Percentiles rank a stretch among this genome's conserved stretches.
phyloP scores from a whole-genome alignment of 2,329 filamentous ascomycete species.

The Scopulariopsis brevicaulis region DNA sequence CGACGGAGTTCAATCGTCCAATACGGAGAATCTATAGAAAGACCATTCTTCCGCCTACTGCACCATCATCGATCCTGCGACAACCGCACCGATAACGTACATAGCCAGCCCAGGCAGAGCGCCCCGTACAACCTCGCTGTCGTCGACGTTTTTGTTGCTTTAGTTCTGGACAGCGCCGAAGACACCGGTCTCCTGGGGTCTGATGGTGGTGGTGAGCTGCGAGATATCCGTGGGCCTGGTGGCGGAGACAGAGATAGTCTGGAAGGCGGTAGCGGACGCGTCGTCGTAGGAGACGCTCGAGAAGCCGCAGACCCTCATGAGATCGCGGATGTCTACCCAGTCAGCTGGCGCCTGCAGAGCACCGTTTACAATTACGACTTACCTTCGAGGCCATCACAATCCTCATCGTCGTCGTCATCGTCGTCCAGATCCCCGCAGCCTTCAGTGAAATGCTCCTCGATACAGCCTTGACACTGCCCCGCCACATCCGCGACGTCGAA shows the following conservation, averaged over 20 bases:
- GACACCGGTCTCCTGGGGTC: neutral
- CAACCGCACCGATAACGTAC: neutral
- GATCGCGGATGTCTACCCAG: slow-evolving; percentile 10
- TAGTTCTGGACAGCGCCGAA: neutral
- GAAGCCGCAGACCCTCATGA: slow-evolving; percentile 11
- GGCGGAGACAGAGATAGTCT: slow-evolving; percentile 7
- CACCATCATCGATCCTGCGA: slow-evolving; percentile 23
- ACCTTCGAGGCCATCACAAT: slow-evolving; percentile 9
- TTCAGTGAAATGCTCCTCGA: slow-evolving; percentile 7
- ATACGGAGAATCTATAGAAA: no score
- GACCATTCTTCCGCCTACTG: slow-evolving; percentile 5
- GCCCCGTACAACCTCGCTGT: neutral
- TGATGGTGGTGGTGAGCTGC: slow-evolving; percentile 10
- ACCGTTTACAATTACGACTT: neutral
- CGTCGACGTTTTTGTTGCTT: slow-evolving; percentile 5
- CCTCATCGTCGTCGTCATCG: neutral
- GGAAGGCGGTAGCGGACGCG: slow-evolving; percentile 2
- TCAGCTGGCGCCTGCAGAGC: neutral
- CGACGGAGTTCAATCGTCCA: no score
- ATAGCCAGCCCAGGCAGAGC: neutral
- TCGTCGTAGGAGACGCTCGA: slow-evolving; percentile 7
- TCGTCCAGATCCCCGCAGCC: neutral
- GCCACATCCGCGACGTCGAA: slow-evolving; percentile 25
- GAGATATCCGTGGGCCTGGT: slow-evolving; percentile 5
- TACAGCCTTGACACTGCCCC: slow-evolving; percentile 25